Evolutionary conservation across 208 protist genomes (phyloP), one percentile per base, ranked within the genome.

Genomic region (Herpetomonas samuelpessoai): DNA sequence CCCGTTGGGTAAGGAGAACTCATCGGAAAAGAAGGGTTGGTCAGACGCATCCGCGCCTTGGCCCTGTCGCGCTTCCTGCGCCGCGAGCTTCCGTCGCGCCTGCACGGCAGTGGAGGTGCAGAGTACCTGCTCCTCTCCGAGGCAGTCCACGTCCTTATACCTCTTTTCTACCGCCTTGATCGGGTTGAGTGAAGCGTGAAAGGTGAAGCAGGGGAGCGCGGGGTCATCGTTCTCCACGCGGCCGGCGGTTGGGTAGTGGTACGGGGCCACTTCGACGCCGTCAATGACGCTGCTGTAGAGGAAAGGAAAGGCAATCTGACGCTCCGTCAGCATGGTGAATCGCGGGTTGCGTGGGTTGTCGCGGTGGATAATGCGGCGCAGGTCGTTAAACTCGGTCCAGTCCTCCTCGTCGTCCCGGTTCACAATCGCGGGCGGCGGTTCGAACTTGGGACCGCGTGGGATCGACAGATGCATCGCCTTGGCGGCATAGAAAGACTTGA

Each of bases 321-420:
- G 99, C 83, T 99, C 98, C 6, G 99, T 99, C 53, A 98, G 84
- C 76, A 99, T 98, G 27, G 95, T 97, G 54, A 92, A 92, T 29
- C 85, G 86, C 25, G 90, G 90, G 65, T 90, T 88, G 30, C 80
- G 76, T 1, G 87, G 87, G 69, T 96, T 80, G 65, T 99, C 93
- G 47, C 99, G 91, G 62, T 99, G 97, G 74, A 99, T 99, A 47
- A 99, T 93, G 74, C 99, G 99, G 65, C 99, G 97, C 68, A 99
- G 97, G 76, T 99, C 99, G 68, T 99, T 99, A 83, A 99, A 99
- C 77, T 99, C 99, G 68, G 99, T 99, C 98, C 98, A 99, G 79
- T 99, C 98, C 64, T 99, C 97, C 52, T 98, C 93, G 71, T 99
- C 99, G 65, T 68, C 44, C 62, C 60, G 62, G 30, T 51, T 31